Evolutionary conservation across 2,329 filamentous ascomycete genomes (phyloP), one percentile per base, ranked within the genome.

Genomic region (Hymenoscyphus fraxineus): DNA sequence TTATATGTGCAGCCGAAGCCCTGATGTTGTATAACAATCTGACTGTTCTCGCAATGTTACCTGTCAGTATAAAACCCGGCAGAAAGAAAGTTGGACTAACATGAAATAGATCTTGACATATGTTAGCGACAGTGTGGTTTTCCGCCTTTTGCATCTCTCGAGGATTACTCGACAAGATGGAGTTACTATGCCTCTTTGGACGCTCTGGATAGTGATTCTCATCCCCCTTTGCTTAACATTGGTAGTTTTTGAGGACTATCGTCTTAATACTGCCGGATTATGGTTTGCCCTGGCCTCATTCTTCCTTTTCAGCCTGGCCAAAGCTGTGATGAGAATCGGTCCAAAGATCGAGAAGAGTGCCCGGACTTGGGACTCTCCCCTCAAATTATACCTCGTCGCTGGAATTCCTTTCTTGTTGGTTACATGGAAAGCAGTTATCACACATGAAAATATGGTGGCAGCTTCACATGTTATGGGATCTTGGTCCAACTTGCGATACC

Each of bases 21-120:
- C 44, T 74, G 32, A 62, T 69, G 58, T 60, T 65, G 58, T 73
- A 65, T 60, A 54, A 64, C 32, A 74, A 71, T 62, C 64, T 74
- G 35, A 65, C 66, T 35, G 56, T 73, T n/a, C 61, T 73, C 19
- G 69, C 68, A 44, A 71, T 73, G 66, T 54, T 74, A 41, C 65
- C 70, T 40, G 72, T 73, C 62, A 62, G 67, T 66, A 22, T 1
- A 38, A 15, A 35, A 27, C 27, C 13, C 22, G 35, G 10, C 3
- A 3, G 19, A 12, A 54, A 27, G 19, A 54, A 13, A 3, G 6
- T 3, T 54, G 27, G 9, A 19, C 47, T 54, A 54, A 54, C 27
- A 19, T 15, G 19, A 27, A 54, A 6, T 47, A 73, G 72, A 68
- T 74, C 32, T 61, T 73, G 12, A 71, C 71, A 61, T 73, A 73